phyloP scores from a whole-genome alignment of 768 basidiomycete species.

The Tubosaeta sp. region DNA sequence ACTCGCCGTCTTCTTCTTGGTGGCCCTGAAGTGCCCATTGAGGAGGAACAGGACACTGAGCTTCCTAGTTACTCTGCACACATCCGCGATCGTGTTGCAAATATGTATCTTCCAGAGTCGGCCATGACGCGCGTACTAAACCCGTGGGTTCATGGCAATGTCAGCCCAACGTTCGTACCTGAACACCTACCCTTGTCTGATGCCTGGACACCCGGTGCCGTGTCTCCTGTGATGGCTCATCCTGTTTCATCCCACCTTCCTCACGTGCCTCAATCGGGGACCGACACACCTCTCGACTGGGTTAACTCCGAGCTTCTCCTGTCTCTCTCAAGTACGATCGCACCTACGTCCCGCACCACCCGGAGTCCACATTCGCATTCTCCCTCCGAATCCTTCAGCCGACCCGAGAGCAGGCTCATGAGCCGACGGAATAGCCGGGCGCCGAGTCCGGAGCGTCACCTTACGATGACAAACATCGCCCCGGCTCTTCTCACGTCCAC shows the following conservation, averaged over 20 bases:
- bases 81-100: constrained; percentile 84
- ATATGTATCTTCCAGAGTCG: constrained; percentile 64
- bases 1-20: constrained; percentile 57
- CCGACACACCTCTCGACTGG: constrained; percentile 60
- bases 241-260: constrained; percentile 28
- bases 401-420: constrained; percentile 21
- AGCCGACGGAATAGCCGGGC: constrained; percentile 45
- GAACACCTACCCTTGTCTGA: constrained; percentile 16
- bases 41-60: constrained; percentile 61
- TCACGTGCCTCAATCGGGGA: constrained; percentile 41
- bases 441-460: constrained; percentile 52
- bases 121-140: constrained; percentile 61
- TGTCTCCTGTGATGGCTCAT: constrained; percentile 39
- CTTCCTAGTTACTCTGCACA: constrained; percentile 89
- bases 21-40: constrained; percentile 32
- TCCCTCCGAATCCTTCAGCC: constrained; percentile 26
- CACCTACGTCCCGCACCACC: constrained; percentile 18
- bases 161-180: constrained; percentile 34
- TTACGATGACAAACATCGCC: constrained; percentile 7
- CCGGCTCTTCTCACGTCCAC: constrained; percentile 2
- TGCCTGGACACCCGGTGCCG: constrained; percentile 27
- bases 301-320: constrained; percentile 82
- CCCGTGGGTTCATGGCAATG: constrained; percentile 49
- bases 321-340: constrained; percentile 45
- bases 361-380: constrained; percentile 14